These are phyloP conservation scores for Lathyrus sativus DNA, from an alignment of 306 rosid genomes.

Conservation along the genomic window DNA sequence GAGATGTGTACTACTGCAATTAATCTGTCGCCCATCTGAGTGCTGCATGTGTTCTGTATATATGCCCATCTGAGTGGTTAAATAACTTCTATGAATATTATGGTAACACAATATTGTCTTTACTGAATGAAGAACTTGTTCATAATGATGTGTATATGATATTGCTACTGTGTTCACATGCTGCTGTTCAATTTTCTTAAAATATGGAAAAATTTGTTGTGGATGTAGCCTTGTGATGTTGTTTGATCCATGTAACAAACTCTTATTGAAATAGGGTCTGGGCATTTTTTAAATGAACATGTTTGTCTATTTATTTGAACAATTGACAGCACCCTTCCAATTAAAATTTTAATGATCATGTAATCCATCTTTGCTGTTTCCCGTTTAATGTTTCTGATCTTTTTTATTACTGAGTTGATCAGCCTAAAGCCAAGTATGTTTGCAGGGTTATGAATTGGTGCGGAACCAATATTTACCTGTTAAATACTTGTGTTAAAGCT, in stretches of 20 bases:
- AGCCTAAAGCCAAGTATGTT: constrained; percentile 10
- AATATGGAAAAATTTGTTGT: constrained; percentile 3
- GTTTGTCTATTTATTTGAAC: background rate
- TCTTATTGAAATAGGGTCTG: constrained; percentile 15
- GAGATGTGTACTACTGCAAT: constrained; percentile 51
- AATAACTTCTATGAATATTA: constrained; percentile 40
- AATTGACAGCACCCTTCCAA: background rate
- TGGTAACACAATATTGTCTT: constrained; percentile 47
- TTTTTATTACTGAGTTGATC: background rate
- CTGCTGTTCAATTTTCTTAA: background rate
- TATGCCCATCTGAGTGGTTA: constrained; percentile 40
- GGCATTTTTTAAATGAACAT: background rate
- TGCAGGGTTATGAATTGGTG: constrained; percentile 18
- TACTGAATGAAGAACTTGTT: constrained; percentile 38
- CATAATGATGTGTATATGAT: constrained; percentile 31
- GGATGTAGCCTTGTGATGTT: background rate
- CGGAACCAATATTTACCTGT: constrained; percentile 12
- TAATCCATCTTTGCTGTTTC: background rate
- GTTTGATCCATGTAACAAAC: background rate
- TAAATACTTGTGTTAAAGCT: background rate
- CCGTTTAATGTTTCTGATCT: background rate
- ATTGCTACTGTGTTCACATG: constrained; percentile 3
- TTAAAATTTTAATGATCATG: background rate
- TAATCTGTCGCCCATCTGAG: constrained; percentile 46
- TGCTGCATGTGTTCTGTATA: constrained; percentile 50